Evolutionary conservation across 2,329 filamentous ascomycete genomes (phyloP).

Genomic region (Mariannaea elegans): DNA sequence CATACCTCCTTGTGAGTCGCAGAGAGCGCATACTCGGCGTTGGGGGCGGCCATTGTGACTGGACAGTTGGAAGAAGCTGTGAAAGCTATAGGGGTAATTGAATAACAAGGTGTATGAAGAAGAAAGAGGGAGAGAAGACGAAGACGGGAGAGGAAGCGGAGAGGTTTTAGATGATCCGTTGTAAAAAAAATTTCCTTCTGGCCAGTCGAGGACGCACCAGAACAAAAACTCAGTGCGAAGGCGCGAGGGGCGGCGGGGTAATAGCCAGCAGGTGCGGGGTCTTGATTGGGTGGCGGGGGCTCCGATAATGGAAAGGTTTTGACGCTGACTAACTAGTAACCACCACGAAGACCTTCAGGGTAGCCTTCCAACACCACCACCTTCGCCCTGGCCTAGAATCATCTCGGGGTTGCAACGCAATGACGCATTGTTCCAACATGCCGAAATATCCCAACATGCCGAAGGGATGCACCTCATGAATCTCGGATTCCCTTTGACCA

Average conservation of each 20-base stretch:
- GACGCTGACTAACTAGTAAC: background rate
- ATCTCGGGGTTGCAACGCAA: slow-evolving; percentile 38
- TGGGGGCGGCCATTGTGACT: slow-evolving; percentile 52
- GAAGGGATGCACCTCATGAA: background rate
- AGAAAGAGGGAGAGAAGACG: slow-evolving; percentile 5
- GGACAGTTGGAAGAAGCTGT: slow-evolving; percentile 20
- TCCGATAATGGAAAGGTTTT: slow-evolving; percentile 28
- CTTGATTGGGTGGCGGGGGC: slow-evolving; percentile 30
- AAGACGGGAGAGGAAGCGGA: slow-evolving; percentile 7
- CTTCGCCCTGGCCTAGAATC: too few relatives aligned
- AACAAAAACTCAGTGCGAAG: background rate
- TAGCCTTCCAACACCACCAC: background rate
- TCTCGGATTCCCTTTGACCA: background rate
- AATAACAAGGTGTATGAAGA: background rate
- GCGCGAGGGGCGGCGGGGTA: slow-evolving; percentile 24
- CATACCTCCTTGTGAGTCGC: slow-evolving; percentile 64
- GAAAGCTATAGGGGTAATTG: slow-evolving; percentile 4
- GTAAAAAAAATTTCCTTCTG: slow-evolving; percentile 29
- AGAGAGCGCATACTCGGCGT: slow-evolving; percentile 61
- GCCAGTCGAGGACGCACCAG: slow-evolving; percentile 9
- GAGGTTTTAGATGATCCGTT: slow-evolving; percentile 28
- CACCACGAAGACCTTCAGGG: too few relatives aligned
- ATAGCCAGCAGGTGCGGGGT: slow-evolving; percentile 36
- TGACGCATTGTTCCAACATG: background rate
- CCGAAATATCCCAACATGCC: background rate